Percentiles rank a stretch among this genome's conserved stretches.
phyloP scores from a whole-genome alignment of 106 monocot genomes.

The Dioscorea zingiberensis region DNA sequence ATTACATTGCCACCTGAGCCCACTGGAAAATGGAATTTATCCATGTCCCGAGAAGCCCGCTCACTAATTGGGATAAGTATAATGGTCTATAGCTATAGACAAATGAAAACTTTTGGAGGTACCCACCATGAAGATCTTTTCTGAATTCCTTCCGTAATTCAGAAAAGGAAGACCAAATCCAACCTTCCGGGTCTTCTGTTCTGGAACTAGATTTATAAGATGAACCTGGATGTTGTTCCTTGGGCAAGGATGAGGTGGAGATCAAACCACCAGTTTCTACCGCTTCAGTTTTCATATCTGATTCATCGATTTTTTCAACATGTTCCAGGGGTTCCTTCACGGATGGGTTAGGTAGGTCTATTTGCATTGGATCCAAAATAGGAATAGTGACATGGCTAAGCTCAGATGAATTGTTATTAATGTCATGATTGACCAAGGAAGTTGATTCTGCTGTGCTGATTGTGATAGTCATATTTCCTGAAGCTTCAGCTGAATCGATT shows the following conservation, averaged over 20 bases:
- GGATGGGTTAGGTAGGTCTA: conserved; percentile 8
- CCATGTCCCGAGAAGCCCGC: conserved; percentile 16
- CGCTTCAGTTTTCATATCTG: conserved; percentile 8
- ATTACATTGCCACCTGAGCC: conserved; percentile 44
- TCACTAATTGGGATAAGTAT: conserved; percentile 32
- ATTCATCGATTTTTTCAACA: conserved; percentile 1
- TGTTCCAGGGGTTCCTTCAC: conserved; percentile 3
- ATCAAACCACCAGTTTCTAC: neutral
- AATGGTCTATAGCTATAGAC: conserved; percentile 43
- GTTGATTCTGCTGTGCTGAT: neutral
- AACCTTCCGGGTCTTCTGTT: conserved; percentile 25
- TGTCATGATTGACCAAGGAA: neutral
- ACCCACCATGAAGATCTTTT: conserved; percentile 51
- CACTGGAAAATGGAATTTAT: conserved; percentile 36
- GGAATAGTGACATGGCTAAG: neutral
- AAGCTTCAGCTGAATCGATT: conserved; percentile 10
- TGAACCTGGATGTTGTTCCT: neutral
- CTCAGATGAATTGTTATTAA: neutral
- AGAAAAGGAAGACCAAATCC: conserved; percentile 73
- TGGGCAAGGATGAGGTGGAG: neutral
- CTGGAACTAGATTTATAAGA: conserved; percentile 11
- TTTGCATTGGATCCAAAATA: conserved; percentile 15
- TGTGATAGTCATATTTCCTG: neutral
- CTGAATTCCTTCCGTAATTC: conserved; percentile 40
- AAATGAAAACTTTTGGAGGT: conserved; percentile 48